Percentiles rank a stretch among this genome's conserved stretches.
Evolutionary conservation across 768 basidiomycete species (phyloP).

Genomic region (Tricholoma sp.): DNA sequence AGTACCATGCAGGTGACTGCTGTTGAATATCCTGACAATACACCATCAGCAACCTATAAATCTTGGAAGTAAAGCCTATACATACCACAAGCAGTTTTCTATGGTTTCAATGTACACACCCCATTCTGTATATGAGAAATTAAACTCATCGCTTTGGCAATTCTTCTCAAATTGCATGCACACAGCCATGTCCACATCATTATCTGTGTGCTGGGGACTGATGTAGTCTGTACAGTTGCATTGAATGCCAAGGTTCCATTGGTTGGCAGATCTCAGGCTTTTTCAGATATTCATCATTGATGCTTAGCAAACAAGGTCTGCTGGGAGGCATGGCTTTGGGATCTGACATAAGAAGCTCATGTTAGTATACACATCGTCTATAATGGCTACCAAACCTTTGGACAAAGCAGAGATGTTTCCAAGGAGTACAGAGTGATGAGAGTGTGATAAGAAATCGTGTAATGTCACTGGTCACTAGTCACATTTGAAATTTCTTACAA

Average conservation of each 20-base stretch:
- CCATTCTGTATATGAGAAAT: conserved; percentile 1
- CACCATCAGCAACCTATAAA: background rate
- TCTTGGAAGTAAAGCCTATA: background rate
- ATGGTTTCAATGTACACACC: conserved; percentile 2
- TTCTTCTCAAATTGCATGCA: conserved; percentile 4
- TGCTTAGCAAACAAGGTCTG: too few species aligned
- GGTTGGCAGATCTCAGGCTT: too few species aligned
- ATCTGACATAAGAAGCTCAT: background rate
- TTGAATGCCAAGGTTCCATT: too few species aligned
- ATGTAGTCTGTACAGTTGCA: conserved; percentile 3
- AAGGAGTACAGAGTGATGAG: background rate
- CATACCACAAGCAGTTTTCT: background rate
- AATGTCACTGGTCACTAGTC: background rate
- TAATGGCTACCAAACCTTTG: background rate
- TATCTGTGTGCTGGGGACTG: background rate
- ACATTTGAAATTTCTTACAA: background rate
- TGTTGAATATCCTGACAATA: background rate
- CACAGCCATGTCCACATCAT: background rate
- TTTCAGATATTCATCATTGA: too few species aligned
- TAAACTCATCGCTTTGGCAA: background rate
- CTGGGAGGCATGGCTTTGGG: background rate
- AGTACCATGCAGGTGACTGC: background rate
- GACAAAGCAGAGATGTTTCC: background rate
- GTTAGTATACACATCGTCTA: background rate
- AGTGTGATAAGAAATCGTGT: background rate